These are phyloP conservation scores for Rhodotorula mucilaginosa DNA, from an alignment of 1,284 basidiomycete species.

Conservation along the genomic window DNA sequence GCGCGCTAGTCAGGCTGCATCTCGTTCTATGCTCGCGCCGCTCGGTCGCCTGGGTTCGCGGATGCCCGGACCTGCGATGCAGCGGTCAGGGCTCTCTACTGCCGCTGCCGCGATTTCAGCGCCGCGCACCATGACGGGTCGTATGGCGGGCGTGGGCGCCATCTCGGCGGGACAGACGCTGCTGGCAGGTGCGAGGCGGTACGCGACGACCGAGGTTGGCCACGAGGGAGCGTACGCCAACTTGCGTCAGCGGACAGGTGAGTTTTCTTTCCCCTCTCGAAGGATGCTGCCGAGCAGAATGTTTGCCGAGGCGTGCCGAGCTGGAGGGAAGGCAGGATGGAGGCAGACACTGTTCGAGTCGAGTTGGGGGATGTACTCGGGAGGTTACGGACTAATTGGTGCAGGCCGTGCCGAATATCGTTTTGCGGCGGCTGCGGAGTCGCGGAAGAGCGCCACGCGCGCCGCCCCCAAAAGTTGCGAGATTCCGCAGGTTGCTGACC, in stretches of 20 bases:
- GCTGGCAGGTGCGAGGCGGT: background rate
- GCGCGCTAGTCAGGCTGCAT: conserved; percentile 1
- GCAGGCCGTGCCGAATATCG: too few relatives aligned
- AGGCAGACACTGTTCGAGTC: too few relatives aligned
- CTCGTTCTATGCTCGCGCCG: background rate
- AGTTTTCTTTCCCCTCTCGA: too few relatives aligned
- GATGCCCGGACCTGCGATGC: background rate
- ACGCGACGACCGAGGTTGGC: background rate
- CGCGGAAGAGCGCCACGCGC: conserved; percentile 41
- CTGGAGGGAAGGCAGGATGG: too few relatives aligned
- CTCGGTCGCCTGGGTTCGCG: background rate
- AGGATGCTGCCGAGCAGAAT: too few relatives aligned
- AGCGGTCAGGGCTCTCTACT: background rate
- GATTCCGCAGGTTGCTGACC: background rate
- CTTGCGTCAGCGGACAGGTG: conserved; percentile 5
- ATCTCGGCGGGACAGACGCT: background rate
- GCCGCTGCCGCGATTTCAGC: background rate
- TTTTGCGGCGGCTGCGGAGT: too few relatives aligned
- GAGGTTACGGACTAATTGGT: background rate
- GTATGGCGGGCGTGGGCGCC: background rate
- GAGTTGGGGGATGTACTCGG: background rate
- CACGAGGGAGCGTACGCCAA: background rate
- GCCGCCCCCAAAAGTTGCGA: conserved; percentile 13
- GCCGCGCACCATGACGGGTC: background rate
- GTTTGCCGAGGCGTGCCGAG: background rate